phyloP scores from a whole-genome alignment of 352 stramenopile species.

The Pythium coloratum region DNA sequence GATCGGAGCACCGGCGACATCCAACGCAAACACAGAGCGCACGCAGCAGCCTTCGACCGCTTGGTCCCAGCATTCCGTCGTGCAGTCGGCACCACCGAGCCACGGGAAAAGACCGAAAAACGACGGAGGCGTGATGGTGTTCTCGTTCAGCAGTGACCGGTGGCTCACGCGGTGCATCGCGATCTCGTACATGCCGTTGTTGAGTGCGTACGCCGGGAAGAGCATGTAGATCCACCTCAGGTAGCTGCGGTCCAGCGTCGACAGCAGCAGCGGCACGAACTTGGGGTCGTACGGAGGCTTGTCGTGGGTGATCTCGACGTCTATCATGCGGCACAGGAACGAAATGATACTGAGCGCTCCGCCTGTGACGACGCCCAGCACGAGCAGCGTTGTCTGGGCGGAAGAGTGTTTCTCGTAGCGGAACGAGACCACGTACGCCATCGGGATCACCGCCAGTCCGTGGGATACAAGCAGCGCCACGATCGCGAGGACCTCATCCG shows the following conservation, averaged over 20 bases:
- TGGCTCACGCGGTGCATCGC: constrained; percentile 40
- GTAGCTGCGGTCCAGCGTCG: constrained; percentile 57
- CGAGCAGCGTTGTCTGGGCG: constrained; percentile 60
- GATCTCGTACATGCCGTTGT: constrained; percentile 66
- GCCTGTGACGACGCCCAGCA: constrained; percentile 52
- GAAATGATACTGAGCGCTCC: constrained; percentile 69
- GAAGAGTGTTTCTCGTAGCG: constrained; percentile 54
- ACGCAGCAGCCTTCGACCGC: constrained; percentile 37
- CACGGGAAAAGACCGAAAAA: constrained; percentile 55
- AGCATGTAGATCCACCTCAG: constrained; percentile 70
- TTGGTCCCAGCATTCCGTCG: constrained; percentile 45
- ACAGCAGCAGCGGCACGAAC: constrained; percentile 35
- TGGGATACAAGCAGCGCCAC: constrained; percentile 39
- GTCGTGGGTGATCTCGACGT: constrained; percentile 28
- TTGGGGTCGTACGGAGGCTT: not conserved
- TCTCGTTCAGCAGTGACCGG: constrained; percentile 44
- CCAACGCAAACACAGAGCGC: constrained; percentile 41
- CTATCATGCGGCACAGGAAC: constrained; percentile 65
- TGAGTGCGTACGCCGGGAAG: constrained; percentile 64
- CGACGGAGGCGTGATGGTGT: constrained; percentile 33
- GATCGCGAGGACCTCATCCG: constrained; percentile 41
- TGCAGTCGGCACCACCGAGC: constrained; percentile 33
- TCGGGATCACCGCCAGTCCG: constrained; percentile 44
- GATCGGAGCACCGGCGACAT: constrained; percentile 43
- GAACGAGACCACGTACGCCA: constrained; percentile 60